Percentiles rank a stretch among this genome's conserved stretches.
phyloP scores from a whole-genome alignment of 2,329 filamentous ascomycete species.

The Pseudopithomyces maydicus region DNA sequence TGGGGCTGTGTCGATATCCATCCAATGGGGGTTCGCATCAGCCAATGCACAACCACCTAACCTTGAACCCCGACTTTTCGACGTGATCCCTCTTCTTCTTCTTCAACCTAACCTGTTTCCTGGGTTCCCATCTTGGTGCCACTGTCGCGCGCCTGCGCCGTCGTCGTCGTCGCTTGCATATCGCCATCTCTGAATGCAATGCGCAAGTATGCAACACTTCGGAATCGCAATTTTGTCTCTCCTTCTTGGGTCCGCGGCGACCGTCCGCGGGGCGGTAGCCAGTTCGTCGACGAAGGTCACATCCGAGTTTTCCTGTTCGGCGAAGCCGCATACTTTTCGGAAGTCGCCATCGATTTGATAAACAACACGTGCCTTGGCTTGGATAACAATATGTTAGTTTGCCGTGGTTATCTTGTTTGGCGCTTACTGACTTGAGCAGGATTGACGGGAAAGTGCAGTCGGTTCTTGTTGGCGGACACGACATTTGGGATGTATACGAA shows the following conservation, averaged over 20 bases:
- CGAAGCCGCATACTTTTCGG: conserved; percentile 35
- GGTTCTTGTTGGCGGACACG: conserved; percentile 37
- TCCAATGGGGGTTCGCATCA: not conserved
- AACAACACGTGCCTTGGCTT: conserved; percentile 36
- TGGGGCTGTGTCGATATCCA: not conserved
- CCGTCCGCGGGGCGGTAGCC: conserved; percentile 18
- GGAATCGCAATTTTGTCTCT: not conserved
- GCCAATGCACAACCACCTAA: not conserved
- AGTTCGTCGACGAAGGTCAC: conserved; percentile 20
- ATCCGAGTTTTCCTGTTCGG: conserved; percentile 45
- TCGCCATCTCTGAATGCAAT: not conserved
- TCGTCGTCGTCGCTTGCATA: not conserved
- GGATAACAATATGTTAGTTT: conserved; percentile 38
- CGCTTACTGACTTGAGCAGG: conserved; percentile 15
- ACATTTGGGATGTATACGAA: conserved; percentile 28
- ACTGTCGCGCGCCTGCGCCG: not conserved
- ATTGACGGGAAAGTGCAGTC: conserved; percentile 41
- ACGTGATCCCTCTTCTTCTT: not conserved
- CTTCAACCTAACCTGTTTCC: conserved; percentile 4
- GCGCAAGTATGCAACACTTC: not conserved
- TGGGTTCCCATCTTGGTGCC: not conserved
- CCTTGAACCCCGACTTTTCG: not conserved
- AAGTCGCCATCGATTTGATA: conserved; percentile 37
- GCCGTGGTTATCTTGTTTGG: not conserved
- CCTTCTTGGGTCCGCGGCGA: not conserved